A percentile compares a stretch with the other conserved stretches of the same genome.
Evolutionary conservation across 2,329 filamentous ascomycete genomes (phyloP).

Genomic region (Tympanopsis confertula): DNA sequence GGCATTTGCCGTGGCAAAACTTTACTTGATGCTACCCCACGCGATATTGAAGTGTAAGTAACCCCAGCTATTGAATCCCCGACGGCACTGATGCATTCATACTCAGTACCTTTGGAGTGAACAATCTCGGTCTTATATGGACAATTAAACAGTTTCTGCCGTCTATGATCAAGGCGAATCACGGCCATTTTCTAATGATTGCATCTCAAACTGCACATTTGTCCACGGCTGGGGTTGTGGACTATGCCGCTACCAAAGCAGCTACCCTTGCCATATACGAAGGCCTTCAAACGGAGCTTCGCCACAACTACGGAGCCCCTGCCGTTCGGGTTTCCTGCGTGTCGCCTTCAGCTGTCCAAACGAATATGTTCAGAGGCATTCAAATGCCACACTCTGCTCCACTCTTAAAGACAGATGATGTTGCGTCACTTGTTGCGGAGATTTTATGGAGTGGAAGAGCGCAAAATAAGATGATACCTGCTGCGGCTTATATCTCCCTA

Average conservation of each 20-base stretch:
- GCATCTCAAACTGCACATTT: constrained; percentile 42
- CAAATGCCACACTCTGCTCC: too few species aligned
- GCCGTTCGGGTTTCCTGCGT: constrained; percentile 26
- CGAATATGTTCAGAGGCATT: background rate
- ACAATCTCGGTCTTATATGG: constrained; percentile 43
- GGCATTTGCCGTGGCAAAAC: constrained; percentile 37
- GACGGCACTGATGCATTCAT: too few species aligned
- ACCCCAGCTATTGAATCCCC: background rate
- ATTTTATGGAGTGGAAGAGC: too few species aligned
- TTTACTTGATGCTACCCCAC: constrained; percentile 33
- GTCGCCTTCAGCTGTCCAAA: background rate
- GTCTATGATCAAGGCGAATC: constrained; percentile 36
- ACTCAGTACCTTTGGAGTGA: constrained; percentile 44
- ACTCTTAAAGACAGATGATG: too few species aligned
- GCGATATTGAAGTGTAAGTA: constrained; percentile 21
- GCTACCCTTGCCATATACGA: constrained; percentile 49
- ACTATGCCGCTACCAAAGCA: constrained; percentile 47
- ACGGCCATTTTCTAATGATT: constrained; percentile 49
- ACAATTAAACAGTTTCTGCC: constrained; percentile 44
- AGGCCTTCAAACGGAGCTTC: constrained; percentile 35
- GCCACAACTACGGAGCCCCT: constrained; percentile 37
- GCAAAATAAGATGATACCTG: too few species aligned
- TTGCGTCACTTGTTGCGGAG: too few species aligned
- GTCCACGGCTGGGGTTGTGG: constrained; percentile 40
- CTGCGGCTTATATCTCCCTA: too few species aligned